Conservation (phyloP, 441 rosid species). For the Euphorbia schlechtendalii region DNA sequence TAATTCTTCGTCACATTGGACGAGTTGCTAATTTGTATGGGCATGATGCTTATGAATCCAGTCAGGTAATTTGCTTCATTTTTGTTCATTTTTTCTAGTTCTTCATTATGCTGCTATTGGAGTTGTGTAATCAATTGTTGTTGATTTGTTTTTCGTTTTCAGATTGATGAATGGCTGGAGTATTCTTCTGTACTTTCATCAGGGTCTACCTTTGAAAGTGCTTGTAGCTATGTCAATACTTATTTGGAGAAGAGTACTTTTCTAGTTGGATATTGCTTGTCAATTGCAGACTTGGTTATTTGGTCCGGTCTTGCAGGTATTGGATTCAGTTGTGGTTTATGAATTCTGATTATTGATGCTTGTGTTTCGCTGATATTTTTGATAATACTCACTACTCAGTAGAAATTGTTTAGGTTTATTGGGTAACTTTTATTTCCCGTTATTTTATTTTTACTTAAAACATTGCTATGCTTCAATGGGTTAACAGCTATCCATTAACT, state of each 20-base stretch:
- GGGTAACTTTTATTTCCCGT: too few species aligned
- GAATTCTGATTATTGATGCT: neutral
- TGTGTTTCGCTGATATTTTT: neutral
- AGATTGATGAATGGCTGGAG: conserved; percentile 89
- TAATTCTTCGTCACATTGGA: conserved; percentile 59
- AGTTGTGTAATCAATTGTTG: neutral
- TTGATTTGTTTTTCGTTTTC: neutral
- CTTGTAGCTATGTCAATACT: conserved; percentile 48
- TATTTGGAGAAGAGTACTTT: conserved; percentile 49
- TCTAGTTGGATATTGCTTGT: conserved; percentile 53
- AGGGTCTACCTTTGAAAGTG: conserved; percentile 82
- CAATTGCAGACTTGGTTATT: conserved; percentile 78
- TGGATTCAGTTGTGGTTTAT: conserved; percentile 3
- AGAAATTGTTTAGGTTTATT: too few species aligned
- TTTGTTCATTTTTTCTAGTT: too few species aligned
- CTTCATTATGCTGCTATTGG: too few species aligned
- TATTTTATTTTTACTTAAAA: too few species aligned
- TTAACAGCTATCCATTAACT: too few species aligned
- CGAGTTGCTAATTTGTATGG: conserved; percentile 55
- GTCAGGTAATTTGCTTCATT: conserved; percentile 35
- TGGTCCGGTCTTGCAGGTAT: conserved; percentile 90
- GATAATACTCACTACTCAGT: neutral
- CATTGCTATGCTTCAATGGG: too few species aligned
- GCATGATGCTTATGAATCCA: conserved; percentile 37
- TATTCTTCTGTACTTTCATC: conserved; percentile 53